Evolutionary conservation across 2,329 filamentous ascomycete species (phyloP).

Genomic region (Fusarium foetens): DNA sequence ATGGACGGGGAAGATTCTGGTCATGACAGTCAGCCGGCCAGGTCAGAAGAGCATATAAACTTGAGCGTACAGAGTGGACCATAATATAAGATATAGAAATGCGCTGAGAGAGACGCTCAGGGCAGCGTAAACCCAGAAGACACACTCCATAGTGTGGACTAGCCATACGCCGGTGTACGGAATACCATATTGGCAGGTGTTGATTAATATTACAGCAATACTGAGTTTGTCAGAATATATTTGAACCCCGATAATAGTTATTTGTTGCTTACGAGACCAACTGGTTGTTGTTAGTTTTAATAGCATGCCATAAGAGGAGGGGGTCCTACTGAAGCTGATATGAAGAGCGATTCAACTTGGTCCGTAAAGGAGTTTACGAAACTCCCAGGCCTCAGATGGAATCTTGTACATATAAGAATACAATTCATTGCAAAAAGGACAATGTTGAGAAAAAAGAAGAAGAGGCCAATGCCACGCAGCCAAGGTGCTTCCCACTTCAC

Average conservation of each 20-base stretch:
- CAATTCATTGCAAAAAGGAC: slow-evolving; percentile 71
- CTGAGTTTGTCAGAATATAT: slow-evolving; percentile 52
- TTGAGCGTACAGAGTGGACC: slow-evolving; percentile 63
- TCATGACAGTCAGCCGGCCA: background rate
- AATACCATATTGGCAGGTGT: slow-evolving; percentile 79
- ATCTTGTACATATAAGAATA: slow-evolving; percentile 72
- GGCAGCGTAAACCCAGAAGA: slow-evolving; percentile 80
- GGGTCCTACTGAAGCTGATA: slow-evolving; percentile 69
- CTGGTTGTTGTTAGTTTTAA: slow-evolving; percentile 40
- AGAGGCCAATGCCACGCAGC: slow-evolving; percentile 66
- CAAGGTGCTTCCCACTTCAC: slow-evolving; percentile 57
- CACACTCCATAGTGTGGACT: slow-evolving; percentile 65
- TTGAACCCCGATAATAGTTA: background rate
- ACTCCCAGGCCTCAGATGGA: slow-evolving; percentile 74
- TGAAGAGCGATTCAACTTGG: slow-evolving; percentile 81
- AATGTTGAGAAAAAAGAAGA: slow-evolving; percentile 72
- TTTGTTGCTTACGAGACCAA: slow-evolving; percentile 54
- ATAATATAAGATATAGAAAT: slow-evolving; percentile 79
- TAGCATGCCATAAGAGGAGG: slow-evolving; percentile 8
- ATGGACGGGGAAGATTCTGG: slow-evolving; percentile 71
- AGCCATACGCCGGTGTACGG: slow-evolving; percentile 72
- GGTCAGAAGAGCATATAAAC: background rate
- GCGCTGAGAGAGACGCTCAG: slow-evolving; percentile 75
- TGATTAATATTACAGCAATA: slow-evolving; percentile 80
- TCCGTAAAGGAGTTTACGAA: slow-evolving; percentile 78